phyloP scores from a whole-genome alignment of 257 asterid species.

The Capsicum baccatum region DNA sequence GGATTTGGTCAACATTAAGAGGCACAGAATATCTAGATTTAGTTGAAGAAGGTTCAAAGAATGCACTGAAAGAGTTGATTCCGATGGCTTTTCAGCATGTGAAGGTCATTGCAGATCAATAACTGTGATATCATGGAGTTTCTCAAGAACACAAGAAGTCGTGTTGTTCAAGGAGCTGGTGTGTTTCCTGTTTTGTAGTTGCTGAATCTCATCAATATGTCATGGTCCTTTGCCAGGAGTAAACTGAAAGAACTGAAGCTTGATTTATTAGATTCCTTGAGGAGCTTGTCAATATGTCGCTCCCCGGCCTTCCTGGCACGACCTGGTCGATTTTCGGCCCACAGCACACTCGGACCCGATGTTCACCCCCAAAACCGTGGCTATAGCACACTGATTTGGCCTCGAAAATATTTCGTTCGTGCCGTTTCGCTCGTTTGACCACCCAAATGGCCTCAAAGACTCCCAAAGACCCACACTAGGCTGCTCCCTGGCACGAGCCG shows the following conservation, averaged over 20 bases:
- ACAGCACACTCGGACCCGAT: no score
- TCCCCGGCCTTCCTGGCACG: no score
- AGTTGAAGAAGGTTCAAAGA: conserved; percentile 22
- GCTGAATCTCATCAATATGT: conserved; percentile 20
- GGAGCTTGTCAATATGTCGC: conserved; percentile 1
- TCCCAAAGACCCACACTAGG: no score
- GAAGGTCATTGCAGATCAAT: conserved; percentile 28
- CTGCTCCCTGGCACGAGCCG: no score
- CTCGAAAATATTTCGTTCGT: no score
- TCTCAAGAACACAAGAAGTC: not conserved
- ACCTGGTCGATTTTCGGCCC: no score
- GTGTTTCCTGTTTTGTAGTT: conserved; percentile 32
- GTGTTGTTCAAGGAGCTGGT: not conserved
- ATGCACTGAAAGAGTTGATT: conserved; percentile 23
- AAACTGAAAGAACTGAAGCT: conserved; percentile 34
- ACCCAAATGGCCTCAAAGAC: no score
- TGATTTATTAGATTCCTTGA: conserved; percentile 17
- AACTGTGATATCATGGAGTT: conserved; percentile 28
- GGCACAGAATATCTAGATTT: conserved; percentile 30
- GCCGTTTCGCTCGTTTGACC: no score
- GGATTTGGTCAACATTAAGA: conserved; percentile 25
- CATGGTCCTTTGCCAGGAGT: conserved; percentile 29
- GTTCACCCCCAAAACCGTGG: no score
- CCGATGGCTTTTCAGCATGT: conserved; percentile 8
- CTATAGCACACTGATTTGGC: no score